Percentiles rank a stretch among this genome's conserved stretches.
Evolutionary conservation across 179 eudicot species (phyloP).

Genomic region (Nepenthes alata): DNA sequence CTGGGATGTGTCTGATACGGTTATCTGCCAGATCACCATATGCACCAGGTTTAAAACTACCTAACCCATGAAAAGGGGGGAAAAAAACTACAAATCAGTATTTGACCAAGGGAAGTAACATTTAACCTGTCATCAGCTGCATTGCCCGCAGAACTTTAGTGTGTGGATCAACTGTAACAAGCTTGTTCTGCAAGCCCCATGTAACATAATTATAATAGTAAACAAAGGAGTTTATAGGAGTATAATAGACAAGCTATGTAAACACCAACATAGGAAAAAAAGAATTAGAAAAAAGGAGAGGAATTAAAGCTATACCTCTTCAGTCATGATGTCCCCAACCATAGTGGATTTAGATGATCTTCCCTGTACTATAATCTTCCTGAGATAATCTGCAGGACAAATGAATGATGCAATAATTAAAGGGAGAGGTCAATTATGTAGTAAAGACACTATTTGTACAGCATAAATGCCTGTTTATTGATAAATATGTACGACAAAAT

Average conservation of each 20-base stretch:
- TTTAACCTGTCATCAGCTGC: constrained; percentile 91
- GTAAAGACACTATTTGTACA: no score
- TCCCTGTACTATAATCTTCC: constrained; percentile 98
- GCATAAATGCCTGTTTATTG: no score
- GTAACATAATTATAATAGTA: background rate
- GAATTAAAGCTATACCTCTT: constrained; percentile 46
- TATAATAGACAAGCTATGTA: background rate
- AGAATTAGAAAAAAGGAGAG: background rate
- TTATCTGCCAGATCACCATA: constrained; percentile 47
- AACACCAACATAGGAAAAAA: background rate
- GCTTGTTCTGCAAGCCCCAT: constrained; percentile 68
- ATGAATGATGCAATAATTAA: background rate
- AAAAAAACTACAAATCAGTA: background rate
- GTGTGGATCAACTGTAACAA: constrained; percentile 74
- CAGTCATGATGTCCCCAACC: constrained; percentile 98
- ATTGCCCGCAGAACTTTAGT: constrained; percentile 92
- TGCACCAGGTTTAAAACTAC: background rate
- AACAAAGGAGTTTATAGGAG: background rate
- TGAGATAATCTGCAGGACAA: constrained; percentile 62
- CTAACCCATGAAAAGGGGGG: background rate
- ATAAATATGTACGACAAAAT: no score
- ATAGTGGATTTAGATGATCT: constrained; percentile 95
- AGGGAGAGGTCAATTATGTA: background rate
- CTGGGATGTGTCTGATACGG: constrained; percentile 98
- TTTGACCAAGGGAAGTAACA: background rate